phyloP scores from a whole-genome alignment of 805 yeast species.

The Pichia scutulata region DNA sequence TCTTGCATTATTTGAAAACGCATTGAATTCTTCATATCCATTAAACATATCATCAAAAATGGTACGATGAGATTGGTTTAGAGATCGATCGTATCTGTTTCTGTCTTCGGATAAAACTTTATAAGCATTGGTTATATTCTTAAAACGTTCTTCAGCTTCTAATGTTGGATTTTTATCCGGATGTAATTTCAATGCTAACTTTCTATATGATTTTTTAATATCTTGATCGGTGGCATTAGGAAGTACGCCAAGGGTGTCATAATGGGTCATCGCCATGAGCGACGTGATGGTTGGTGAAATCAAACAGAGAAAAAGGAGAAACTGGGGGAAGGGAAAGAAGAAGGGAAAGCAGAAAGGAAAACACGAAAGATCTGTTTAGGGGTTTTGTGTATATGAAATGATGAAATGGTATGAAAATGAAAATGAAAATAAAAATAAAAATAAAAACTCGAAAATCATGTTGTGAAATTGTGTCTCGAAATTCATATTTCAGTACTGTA shows the following conservation, averaged over 20 bases:
- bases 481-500: too few relatives aligned
- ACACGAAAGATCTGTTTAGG: too few relatives aligned
- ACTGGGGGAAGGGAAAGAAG: neutral
- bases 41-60: neutral
- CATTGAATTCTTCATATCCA: neutral
- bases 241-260: constrained; percentile 51
- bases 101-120: constrained; percentile 61
- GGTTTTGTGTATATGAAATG: too few relatives aligned
- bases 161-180: constrained; percentile 68
- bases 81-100: constrained; percentile 41
- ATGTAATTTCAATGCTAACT: constrained; percentile 63
- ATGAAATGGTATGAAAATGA: too few relatives aligned
- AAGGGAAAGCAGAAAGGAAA: too few relatives aligned
- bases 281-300: neutral
- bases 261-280: constrained; percentile 34
- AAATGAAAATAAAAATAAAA: too few relatives aligned
- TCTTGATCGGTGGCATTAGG: constrained; percentile 46
- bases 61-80: neutral
- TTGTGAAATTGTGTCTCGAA: too few relatives aligned
- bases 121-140: constrained; percentile 83
- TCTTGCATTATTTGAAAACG: neutral
- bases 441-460: too few relatives aligned
- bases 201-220: constrained; percentile 73
- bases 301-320: too few relatives aligned
- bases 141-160: constrained; percentile 74